phyloP scores from a whole-genome alignment of 805 yeast genomes.

The Saturnispora kantuleensis region DNA sequence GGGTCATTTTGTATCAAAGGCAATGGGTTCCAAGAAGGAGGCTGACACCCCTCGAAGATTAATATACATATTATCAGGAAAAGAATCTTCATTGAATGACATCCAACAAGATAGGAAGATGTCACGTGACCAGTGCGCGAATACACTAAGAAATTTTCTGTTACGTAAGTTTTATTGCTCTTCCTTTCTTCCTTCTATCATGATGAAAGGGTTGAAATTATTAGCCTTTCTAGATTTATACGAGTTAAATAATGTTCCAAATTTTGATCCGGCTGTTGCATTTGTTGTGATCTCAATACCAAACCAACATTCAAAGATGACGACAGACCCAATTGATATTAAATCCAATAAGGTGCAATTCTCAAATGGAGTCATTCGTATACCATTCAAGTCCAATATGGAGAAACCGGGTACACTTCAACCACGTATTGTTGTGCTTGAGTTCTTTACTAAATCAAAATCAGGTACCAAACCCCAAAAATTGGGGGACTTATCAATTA shows the following conservation, averaged over 20 bases:
- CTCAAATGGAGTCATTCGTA: conserved; percentile 28
- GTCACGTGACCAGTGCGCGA: not conserved
- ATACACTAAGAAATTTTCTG: not conserved
- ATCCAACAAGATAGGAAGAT: not conserved
- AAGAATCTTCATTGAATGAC: too few relatives aligned
- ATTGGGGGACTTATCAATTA: conserved; percentile 59
- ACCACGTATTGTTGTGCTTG: conserved; percentile 25
- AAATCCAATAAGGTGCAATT: conserved; percentile 44
- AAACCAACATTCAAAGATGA: conserved; percentile 6
- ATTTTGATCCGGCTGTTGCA: conserved; percentile 1
- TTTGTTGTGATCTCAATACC: not conserved
- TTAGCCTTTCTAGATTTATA: not conserved
- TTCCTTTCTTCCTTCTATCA: too few relatives aligned
- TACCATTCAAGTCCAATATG: conserved; percentile 30
- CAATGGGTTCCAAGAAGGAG: too few relatives aligned
- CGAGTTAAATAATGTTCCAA: conserved; percentile 3
- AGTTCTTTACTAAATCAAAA: conserved; percentile 23
- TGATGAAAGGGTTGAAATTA: not conserved
- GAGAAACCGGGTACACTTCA: conserved; percentile 27
- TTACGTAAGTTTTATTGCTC: too few relatives aligned
- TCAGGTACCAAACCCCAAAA: conserved; percentile 31
- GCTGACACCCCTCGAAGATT: too few relatives aligned
- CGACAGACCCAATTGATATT: conserved; percentile 28
- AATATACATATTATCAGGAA: too few relatives aligned
- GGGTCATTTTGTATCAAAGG: too few relatives aligned